These are phyloP conservation scores for Suillus clintonianus DNA, from an alignment of 768 basidiomycete species.

Conservation along the genomic window DNA sequence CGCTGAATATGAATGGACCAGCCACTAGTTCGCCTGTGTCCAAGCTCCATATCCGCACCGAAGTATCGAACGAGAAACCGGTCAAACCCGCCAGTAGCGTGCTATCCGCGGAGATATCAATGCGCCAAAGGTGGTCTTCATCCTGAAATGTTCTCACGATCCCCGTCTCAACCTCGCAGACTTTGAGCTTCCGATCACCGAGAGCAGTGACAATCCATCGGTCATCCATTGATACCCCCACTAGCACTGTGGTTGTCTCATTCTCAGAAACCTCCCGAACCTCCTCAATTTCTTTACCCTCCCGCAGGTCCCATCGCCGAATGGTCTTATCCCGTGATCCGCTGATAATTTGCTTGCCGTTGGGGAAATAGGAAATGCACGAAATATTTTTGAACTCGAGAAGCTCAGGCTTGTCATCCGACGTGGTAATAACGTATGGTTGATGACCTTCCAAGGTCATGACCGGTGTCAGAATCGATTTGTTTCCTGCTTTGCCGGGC, in stretches of 20 bases:
- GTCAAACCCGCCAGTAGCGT: not conserved
- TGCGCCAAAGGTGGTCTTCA: no score
- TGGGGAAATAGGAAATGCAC: no score
- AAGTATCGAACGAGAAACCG: not conserved
- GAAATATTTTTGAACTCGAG: no score
- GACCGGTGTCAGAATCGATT: no score
- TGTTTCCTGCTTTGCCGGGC: no score
- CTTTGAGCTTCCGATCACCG: not conserved
- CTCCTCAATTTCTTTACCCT: no score
- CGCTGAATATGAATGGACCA: not conserved
- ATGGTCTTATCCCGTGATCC: no score
- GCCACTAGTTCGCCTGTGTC: not conserved
- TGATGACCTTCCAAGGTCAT: no score
- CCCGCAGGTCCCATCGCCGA: no score
- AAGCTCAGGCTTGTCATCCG: no score
- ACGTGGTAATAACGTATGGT: no score
- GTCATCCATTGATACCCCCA: not conserved
- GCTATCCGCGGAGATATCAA: not conserved
- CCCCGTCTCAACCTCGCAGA: not conserved
- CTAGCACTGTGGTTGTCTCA: not conserved
- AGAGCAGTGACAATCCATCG: not conserved
- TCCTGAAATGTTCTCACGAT: not conserved
- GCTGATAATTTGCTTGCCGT: no score
- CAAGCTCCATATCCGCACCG: not conserved
- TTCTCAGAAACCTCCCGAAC: not conserved